Conservation (phyloP, 1,139 yeast species). For the Magnusiomyces tetraspermus region DNA sequence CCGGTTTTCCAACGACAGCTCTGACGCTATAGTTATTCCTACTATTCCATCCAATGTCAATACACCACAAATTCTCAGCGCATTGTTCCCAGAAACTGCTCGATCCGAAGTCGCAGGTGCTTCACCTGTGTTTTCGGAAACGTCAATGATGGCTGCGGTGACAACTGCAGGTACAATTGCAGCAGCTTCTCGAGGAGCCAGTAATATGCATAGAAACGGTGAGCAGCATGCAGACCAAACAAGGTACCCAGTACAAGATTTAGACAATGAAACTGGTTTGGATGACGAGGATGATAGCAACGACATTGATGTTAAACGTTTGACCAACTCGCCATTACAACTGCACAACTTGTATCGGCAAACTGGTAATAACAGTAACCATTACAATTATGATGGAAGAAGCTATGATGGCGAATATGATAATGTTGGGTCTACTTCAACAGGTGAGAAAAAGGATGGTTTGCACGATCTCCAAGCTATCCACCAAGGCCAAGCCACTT, state of each 20-base stretch:
- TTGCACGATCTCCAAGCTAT: not conserved
- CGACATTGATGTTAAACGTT: not conserved
- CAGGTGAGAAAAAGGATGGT: not conserved
- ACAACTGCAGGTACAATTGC: not conserved
- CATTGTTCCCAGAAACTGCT: not conserved
- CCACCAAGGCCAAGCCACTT: not conserved
- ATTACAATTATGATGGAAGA: not conserved
- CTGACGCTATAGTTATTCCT: not conserved
- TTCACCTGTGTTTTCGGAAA: not conserved
- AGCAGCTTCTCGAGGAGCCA: constrained; percentile 1
- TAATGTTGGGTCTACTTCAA: no score
- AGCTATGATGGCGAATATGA: not conserved
- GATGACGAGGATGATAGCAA: no score
- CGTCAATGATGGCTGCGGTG: constrained; percentile 1
- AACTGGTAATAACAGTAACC: not conserved
- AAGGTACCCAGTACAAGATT: no score
- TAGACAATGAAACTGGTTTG: no score
- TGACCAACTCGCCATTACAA: not conserved
- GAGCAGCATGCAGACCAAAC: no score
- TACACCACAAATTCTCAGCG: not conserved
- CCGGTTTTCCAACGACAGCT: not conserved
- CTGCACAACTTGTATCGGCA: not conserved
- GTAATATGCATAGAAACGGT: no score
- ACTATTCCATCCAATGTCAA: not conserved
- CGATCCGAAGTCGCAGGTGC: not conserved